Base-by-base conservation (phyloP, 2,329 filamentous ascomycete species). In the Arthrobotrys sphaeroides region DNA sequence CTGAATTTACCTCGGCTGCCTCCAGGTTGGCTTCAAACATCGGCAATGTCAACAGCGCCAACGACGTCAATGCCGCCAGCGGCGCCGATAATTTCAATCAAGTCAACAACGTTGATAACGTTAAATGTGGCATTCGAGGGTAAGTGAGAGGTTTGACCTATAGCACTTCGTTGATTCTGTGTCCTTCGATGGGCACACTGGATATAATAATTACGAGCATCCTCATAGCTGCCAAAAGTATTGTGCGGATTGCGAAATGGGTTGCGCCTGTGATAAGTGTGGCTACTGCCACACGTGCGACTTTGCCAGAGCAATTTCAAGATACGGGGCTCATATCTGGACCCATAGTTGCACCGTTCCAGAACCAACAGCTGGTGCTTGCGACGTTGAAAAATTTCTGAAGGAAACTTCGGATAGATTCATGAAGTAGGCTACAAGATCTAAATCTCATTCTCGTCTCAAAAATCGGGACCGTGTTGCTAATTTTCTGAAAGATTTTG, bases 241-340 rank as follows among this genome's bases (percentile, higher is more conserved):
- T 18, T 73, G 68, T 20, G 33, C n/a, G 1, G 24, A 1, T 13
- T 73, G 68, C 13, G 10, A n/a, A 18, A 43, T 31, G n/a, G 68
- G 66, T 16, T 73, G 68, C 18, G 24, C 10, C 1, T 73, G 68
- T 24, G 51, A 73, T 5, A 10, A 24, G 3, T 73, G 68, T n/a
- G 13, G 28, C 7, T 60, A 73, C 18, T 73, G 68, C 16, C 68
- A 73, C n/a, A 73, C 18, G n/a, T 73, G 68, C 12, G 20, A 45
- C 5, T 20, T 6, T n/a, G 0, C 6, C 3, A 51, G 33, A 5
- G 68, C 42, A 1, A 9, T 20, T 22, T n/a, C n/a, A n/a, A n/a
- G 6, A 24, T 16, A 24, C 1, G 5, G 38, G 42, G 22, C 7
- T 36, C 68, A 65, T 43, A 10, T 0, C 10, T 65, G 68, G 68